Evolutionary conservation across 208 protist genomes (phyloP).

Genomic region (Jaenimonas drosophilae): DNA sequence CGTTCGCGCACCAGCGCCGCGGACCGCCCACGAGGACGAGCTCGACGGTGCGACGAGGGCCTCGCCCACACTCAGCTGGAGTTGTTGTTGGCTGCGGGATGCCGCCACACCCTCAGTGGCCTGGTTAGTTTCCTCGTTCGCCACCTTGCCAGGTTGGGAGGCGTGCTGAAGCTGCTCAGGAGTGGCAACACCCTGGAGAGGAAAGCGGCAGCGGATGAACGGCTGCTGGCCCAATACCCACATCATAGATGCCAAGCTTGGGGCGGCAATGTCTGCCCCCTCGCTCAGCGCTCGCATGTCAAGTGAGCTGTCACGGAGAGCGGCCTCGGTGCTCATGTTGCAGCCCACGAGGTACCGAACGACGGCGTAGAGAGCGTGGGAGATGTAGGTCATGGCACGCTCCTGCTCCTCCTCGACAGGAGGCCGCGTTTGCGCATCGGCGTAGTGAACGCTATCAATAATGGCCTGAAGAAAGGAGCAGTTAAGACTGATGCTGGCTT

Average conservation of each 20-base stretch:
- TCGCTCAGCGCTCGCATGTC: constrained; percentile 48
- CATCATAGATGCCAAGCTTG: constrained; percentile 60
- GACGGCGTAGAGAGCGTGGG: constrained; percentile 47
- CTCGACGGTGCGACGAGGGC: constrained; percentile 21
- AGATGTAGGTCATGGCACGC: constrained; percentile 43
- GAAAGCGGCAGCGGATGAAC: constrained; percentile 31
- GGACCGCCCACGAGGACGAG: constrained; percentile 33
- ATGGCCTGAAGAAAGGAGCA: constrained; percentile 52
- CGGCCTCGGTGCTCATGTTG: constrained; percentile 28
- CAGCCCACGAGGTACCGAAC: constrained; percentile 75
- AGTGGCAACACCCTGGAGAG: constrained; percentile 26
- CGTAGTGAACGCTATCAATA: constrained; percentile 65
- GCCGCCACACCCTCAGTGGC: constrained; percentile 15
- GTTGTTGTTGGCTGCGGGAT: too few species aligned
- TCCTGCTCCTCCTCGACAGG: constrained; percentile 59
- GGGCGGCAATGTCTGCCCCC: constrained; percentile 15
- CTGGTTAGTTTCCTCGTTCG: too few species aligned
- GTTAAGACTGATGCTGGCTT: constrained; percentile 35
- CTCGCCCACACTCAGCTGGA: constrained; percentile 50
- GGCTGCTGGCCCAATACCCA: constrained; percentile 45
- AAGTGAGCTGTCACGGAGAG: constrained; percentile 43
- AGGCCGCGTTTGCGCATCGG: constrained; percentile 57
- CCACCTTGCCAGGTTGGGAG: too few species aligned
- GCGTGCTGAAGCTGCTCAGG: too few species aligned
- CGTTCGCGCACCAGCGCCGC: constrained; percentile 10